These are phyloP conservation scores for Eucommia ulmoides DNA, from an alignment of 257 asterid genomes.

Conservation along the genomic window DNA sequence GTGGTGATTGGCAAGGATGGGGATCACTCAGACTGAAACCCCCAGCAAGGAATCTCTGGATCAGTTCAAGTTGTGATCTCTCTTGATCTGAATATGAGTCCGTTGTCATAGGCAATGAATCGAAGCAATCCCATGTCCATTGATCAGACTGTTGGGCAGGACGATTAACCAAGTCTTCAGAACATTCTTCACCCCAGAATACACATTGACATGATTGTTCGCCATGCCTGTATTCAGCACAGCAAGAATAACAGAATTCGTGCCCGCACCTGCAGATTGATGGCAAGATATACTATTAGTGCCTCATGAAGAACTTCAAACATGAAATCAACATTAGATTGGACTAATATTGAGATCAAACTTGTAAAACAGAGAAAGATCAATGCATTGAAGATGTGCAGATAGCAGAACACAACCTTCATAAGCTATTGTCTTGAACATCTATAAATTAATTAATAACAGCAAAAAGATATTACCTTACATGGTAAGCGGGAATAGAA, in stretches of 20 bases:
- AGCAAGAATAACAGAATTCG: slow-evolving; percentile 78
- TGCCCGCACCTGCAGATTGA: slow-evolving; percentile 68
- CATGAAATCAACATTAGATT: too few relatives aligned
- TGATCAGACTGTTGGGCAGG: slow-evolving; percentile 61
- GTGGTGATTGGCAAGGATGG: slow-evolving; percentile 48
- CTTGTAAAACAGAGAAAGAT: too few relatives aligned
- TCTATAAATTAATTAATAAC: too few relatives aligned
- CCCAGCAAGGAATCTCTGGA: slow-evolving; percentile 87
- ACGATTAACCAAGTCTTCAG: slow-evolving; percentile 23
- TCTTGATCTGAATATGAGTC: slow-evolving; percentile 91
- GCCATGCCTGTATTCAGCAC: slow-evolving; percentile 39
- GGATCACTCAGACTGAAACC: slow-evolving; percentile 63
- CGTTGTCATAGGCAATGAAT: slow-evolving; percentile 54
- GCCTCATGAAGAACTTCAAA: neutral
- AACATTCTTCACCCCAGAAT: slow-evolving; percentile 50
- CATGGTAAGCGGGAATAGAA: too few relatives aligned
- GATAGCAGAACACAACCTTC: too few relatives aligned
- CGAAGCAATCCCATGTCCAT: slow-evolving; percentile 92
- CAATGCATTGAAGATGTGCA: too few relatives aligned
- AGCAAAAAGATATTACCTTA: too few relatives aligned
- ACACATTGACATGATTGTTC: slow-evolving; percentile 61
- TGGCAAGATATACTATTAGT: too few relatives aligned
- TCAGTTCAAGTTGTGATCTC: slow-evolving; percentile 83
- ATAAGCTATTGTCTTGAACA: too few relatives aligned
- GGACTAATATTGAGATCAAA: too few relatives aligned